Percentiles rank a stretch among this genome's conserved stretches.
phyloP scores from a whole-genome alignment of 805 yeast species.

The Priceomyces melissophilus region DNA sequence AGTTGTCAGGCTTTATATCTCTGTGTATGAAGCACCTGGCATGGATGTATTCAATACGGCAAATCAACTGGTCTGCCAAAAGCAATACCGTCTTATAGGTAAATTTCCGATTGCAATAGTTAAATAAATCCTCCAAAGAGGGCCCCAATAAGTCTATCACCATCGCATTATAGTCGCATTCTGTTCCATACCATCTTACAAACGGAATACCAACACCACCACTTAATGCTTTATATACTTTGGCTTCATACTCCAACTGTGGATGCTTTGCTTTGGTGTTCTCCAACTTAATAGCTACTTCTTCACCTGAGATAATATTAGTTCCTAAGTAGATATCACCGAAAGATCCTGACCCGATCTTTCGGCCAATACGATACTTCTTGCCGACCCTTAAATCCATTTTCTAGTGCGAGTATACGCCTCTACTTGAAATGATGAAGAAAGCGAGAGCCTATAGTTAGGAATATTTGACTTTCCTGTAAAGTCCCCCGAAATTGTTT shows the following conservation, averaged over 20 bases:
- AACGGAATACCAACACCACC: slow-evolving; percentile 98
- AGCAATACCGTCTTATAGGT: slow-evolving; percentile 89
- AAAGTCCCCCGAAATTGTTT: too few species aligned
- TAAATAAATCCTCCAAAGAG: slow-evolving; percentile 89
- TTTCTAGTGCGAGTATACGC: too few species aligned
- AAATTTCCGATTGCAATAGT: slow-evolving; percentile 91
- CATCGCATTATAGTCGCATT: slow-evolving; percentile 94
- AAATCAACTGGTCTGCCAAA: slow-evolving; percentile 89
- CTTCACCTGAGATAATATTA: slow-evolving; percentile 93
- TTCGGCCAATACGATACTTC: slow-evolving; percentile 89
- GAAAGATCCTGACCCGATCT: slow-evolving; percentile 95
- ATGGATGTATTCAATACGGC: slow-evolving; percentile 92
- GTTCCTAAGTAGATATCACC: slow-evolving; percentile 95
- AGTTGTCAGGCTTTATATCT: slow-evolving; percentile 81
- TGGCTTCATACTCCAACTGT: slow-evolving; percentile 93
- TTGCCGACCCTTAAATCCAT: slow-evolving; percentile 55
- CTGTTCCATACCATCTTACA: slow-evolving; percentile 91
- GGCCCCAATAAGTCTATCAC: slow-evolving; percentile 96
- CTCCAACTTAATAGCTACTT: slow-evolving; percentile 94
- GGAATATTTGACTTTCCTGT: too few species aligned
- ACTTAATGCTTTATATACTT: slow-evolving; percentile 88
- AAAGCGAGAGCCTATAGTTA: too few species aligned
- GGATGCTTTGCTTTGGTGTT: slow-evolving; percentile 91
- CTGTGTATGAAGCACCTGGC: slow-evolving; percentile 89
- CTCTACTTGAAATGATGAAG: too few species aligned